Conservation (phyloP, 78 protist genomes). For the Dictyostelium brefeldianum region DNA sequence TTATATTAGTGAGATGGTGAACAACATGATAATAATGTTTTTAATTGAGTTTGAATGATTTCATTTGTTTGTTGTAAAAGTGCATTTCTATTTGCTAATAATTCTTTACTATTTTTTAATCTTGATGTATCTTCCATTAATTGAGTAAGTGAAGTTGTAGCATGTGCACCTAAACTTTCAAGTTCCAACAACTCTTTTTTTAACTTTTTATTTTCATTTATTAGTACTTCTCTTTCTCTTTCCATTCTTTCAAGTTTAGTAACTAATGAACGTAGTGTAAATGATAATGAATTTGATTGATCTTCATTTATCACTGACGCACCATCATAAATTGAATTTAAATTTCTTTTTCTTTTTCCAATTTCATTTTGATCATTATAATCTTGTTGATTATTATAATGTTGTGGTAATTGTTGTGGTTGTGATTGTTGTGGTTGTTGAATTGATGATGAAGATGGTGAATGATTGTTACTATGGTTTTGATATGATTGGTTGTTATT, state of each 20-base stretch:
- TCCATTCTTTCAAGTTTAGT: slow-evolving; percentile 67
- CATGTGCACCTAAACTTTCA: slow-evolving; percentile 43
- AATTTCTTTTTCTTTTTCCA: slow-evolving; percentile 29
- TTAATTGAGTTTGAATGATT: slow-evolving; percentile 47
- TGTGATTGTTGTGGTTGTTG: neutral
- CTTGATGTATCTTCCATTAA: slow-evolving; percentile 66
- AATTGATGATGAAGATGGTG: neutral
- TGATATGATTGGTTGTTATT: neutral
- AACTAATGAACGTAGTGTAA: neutral
- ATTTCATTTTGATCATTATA: slow-evolving; percentile 19
- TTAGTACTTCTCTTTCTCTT: slow-evolving; percentile 59
- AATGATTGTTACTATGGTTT: neutral
- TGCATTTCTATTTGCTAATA: slow-evolving; percentile 45
- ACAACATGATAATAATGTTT: slow-evolving; percentile 62
- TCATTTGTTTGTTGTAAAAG: slow-evolving; percentile 68
- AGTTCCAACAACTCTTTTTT: slow-evolving; percentile 39
- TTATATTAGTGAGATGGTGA: no score
- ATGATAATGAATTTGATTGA: slow-evolving; percentile 1
- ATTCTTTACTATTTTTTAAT: slow-evolving; percentile 37
- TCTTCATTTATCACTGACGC: neutral
- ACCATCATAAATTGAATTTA: neutral
- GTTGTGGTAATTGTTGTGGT: neutral
- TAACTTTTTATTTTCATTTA: slow-evolving; percentile 53
- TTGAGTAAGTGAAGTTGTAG: slow-evolving; percentile 34
- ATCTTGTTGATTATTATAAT: neutral